phyloP scores from a whole-genome alignment of 2,329 filamentous ascomycete genomes.

The Byssochlamys sp. region DNA sequence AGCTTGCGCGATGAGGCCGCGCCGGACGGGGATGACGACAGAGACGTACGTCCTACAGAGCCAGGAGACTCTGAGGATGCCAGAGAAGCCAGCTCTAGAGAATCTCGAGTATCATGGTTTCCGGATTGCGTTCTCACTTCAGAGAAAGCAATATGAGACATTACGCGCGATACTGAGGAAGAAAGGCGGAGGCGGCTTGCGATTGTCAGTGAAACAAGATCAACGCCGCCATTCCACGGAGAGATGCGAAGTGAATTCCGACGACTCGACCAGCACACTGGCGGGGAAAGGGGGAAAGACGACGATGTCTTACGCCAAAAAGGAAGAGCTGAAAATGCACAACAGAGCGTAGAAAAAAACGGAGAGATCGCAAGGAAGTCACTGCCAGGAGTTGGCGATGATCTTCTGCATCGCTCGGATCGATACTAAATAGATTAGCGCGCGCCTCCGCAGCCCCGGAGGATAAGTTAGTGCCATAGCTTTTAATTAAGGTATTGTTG shows the following conservation, averaged over 20 bases:
- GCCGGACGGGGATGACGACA: slow-evolving; percentile 67
- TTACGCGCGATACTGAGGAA: slow-evolving; percentile 7
- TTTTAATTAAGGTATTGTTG: not conserved
- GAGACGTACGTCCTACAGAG: slow-evolving; percentile 54
- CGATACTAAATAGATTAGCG: not conserved
- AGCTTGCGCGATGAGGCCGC: slow-evolving; percentile 84
- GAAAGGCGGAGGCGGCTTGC: not conserved
- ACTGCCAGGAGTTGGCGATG: not conserved
- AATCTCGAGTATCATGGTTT: slow-evolving; percentile 59
- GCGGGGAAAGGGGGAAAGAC: not conserved
- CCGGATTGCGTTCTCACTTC: slow-evolving; percentile 19
- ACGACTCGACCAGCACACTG: not conserved
- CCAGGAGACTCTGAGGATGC: slow-evolving; percentile 72
- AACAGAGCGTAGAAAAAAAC: not conserved
- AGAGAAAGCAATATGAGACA: slow-evolving; percentile 25
- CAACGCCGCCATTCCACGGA: slow-evolving; percentile 7
- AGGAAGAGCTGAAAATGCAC: not conserved
- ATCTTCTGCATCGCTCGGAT: not conserved
- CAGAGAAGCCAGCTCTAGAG: slow-evolving; percentile 87
- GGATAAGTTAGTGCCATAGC: not conserved
- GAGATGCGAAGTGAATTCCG: not conserved
- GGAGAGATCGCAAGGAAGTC: not conserved
- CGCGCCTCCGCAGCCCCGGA: not conserved
- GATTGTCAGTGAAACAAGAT: slow-evolving; percentile 1
- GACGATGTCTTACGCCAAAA: not conserved